These are phyloP conservation scores for Bathelium albidoporum DNA, from an alignment of 495 filamentous ascomycete genomes.

Conservation along the genomic window DNA sequence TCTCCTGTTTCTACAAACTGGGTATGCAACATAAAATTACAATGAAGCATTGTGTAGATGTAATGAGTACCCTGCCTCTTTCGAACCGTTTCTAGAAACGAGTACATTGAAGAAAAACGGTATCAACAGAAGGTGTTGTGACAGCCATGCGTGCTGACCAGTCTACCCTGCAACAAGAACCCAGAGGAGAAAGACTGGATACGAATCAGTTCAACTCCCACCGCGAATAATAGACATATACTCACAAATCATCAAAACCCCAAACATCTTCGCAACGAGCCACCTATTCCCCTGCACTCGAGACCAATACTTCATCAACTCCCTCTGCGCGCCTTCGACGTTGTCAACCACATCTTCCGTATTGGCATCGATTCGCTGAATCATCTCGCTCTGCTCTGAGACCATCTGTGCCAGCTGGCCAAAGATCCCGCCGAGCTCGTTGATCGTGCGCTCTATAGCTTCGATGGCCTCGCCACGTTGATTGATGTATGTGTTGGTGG, in stretches of 20 bases:
- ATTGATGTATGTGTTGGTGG: slow-evolving; percentile 79
- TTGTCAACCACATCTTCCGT: slow-evolving; percentile 95
- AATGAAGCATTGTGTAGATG: too few relatives aligned
- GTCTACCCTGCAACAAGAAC: slow-evolving; percentile 44
- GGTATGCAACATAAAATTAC: too few relatives aligned
- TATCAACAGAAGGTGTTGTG: neutral
- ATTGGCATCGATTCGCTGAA: slow-evolving; percentile 70
- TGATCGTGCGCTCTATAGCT: slow-evolving; percentile 90
- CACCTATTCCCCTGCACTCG: slow-evolving; percentile 89
- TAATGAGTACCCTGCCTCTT: neutral
- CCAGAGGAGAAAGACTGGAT: slow-evolving; percentile 52
- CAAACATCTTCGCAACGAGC: slow-evolving; percentile 99
- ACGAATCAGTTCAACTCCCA: slow-evolving; percentile 5
- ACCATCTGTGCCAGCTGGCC: slow-evolving; percentile 97
- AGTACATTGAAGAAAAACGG: neutral
- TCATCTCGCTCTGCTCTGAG: slow-evolving; percentile 91
- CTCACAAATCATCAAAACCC: slow-evolving; percentile 57
- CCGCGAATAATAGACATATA: neutral
- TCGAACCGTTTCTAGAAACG: neutral
- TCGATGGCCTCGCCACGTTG: slow-evolving; percentile 94
- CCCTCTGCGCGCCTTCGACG: slow-evolving; percentile 87
- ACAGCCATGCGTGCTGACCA: too few relatives aligned
- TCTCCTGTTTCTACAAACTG: too few relatives aligned
- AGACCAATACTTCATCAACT: slow-evolving; percentile 93
- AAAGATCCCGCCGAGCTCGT: slow-evolving; percentile 89